These are phyloP conservation scores for Phyllosticta capitalensis DNA, from an alignment of 2,329 filamentous ascomycete genomes.

Conservation along the genomic window DNA sequence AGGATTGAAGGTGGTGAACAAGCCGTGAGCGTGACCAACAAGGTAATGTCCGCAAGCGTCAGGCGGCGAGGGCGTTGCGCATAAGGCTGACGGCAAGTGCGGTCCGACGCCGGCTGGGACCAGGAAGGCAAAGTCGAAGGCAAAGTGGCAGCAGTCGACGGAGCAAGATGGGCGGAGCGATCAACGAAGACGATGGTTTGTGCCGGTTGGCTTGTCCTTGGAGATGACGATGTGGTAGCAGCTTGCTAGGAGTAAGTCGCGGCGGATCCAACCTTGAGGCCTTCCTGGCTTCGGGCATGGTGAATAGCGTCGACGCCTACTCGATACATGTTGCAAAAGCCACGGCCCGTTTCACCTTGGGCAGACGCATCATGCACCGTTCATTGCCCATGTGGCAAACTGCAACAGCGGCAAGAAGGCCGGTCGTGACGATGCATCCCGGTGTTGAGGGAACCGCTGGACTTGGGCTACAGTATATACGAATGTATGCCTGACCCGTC, in stretches of 20 bases:
- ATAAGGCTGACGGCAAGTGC: conserved; percentile 12
- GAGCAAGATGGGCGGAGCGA: not conserved
- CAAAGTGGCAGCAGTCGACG: not conserved
- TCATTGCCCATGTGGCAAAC: not conserved
- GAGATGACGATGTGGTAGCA: not conserved
- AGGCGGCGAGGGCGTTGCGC: conserved; percentile 11
- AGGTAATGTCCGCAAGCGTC: conserved; percentile 11
- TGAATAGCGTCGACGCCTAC: not conserved
- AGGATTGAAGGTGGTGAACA: not conserved
- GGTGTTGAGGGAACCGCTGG: not conserved
- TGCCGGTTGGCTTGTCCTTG: not conserved
- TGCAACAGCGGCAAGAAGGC: not conserved
- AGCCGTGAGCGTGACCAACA: conserved; percentile 8
- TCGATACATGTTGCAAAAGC: not conserved
- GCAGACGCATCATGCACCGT: not conserved
- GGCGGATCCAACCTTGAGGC: not conserved
- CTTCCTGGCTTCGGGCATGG: not conserved
- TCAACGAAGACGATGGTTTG: not conserved
- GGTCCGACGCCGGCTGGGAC: conserved; percentile 11
- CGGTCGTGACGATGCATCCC: not conserved
- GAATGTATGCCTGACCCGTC: not conserved
- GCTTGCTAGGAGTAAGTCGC: not conserved
- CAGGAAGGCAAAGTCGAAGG: not conserved
- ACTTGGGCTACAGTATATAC: too few species aligned
- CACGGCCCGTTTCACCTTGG: not conserved